Evolutionary conservation across 352 stramenopile genomes (phyloP), one percentile per base, ranked within the genome.

Genomic region (Thraustotheca clavata): DNA sequence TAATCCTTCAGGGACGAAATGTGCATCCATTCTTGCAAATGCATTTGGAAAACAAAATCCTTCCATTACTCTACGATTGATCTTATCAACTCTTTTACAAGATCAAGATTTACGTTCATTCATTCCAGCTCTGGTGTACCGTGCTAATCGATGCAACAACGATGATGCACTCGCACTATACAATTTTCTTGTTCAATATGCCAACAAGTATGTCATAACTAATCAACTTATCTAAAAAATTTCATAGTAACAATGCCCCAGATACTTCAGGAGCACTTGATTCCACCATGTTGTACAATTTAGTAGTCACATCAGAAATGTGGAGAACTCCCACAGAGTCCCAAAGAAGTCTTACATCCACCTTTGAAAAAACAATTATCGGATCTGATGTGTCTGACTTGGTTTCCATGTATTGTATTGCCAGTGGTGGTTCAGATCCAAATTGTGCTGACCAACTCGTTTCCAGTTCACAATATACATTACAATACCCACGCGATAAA

Each of bases 271-370:
- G 41, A 8, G 67, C 48, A 0, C 73, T 69, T 27, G n/a, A 61
- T 20, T 79, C 73, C 0, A 72, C 38, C 2, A 59, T 83, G 16
- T 67, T 80, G 5, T 77, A 84, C 52, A 69, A 83, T 38, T 63
- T 83, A n/a, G 68, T 86, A 16, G 69, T 73, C 4, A 78, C 73
- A 49, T 84, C 75, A 1, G 77, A 86, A 43, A 78, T 83, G 67
- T 86, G 76, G 74, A 74, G 80, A 18, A 69, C 16, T 12, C 77
- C 77, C 0, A 39, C 74, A 46, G 68, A 68, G 5, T 61, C 47
- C 3, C 18, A 57, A 0, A 1, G 31, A 4, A 52, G 60, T 2
- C 70, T 84, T 59, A n/a, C 55, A 0, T 22, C 47, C 6, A 43
- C 69, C 0, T 82, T 76, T 50, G 73, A 63, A 5, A 54, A 71